phyloP scores from a whole-genome alignment of 768 basidiomycete species.

The Mycena albidolilacea region DNA sequence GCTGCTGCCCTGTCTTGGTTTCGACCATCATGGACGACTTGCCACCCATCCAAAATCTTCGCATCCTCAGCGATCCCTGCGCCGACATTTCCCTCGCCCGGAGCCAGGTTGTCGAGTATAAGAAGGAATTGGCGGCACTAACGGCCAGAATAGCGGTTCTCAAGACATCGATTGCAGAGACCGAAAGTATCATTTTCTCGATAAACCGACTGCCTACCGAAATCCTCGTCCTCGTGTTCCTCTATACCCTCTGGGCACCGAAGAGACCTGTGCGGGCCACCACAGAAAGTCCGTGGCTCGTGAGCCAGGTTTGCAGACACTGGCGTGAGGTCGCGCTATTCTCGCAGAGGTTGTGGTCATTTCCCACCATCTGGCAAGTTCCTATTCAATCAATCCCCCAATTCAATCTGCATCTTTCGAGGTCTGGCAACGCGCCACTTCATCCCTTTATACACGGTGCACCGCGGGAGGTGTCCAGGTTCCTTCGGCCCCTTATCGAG shows the following conservation, averaged over 20 bases:
- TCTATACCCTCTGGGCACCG: neutral
- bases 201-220: slow-evolving; percentile 20
- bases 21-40: too few relatives aligned
- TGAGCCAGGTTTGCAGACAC: slow-evolving; percentile 13
- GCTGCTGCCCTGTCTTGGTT: too few relatives aligned
- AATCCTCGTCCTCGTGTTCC: slow-evolving; percentile 7
- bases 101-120: neutral
- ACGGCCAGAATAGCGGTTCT: neutral
- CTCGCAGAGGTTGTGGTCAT: slow-evolving; percentile 6
- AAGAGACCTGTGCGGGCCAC: neutral
- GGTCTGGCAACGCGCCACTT: slow-evolving; percentile 12
- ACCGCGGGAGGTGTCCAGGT: neutral
- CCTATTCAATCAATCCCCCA: neutral
- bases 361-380: neutral
- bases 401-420: slow-evolving; percentile 9
- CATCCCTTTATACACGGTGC: neutral
- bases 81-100: slow-evolving; percentile 3
- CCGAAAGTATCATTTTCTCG: slow-evolving; percentile 15
- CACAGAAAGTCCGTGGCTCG: slow-evolving; percentile 4
- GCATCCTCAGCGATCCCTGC: neutral
- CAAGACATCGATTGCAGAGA: neutral
- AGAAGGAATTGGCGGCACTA: neutral
- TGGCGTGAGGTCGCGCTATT: slow-evolving; percentile 16
- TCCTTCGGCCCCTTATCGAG: neutral
- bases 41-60: neutral